Conservation (phyloP, 169 alveolate species). For the Ichthyophthirius multifiliis region DNA sequence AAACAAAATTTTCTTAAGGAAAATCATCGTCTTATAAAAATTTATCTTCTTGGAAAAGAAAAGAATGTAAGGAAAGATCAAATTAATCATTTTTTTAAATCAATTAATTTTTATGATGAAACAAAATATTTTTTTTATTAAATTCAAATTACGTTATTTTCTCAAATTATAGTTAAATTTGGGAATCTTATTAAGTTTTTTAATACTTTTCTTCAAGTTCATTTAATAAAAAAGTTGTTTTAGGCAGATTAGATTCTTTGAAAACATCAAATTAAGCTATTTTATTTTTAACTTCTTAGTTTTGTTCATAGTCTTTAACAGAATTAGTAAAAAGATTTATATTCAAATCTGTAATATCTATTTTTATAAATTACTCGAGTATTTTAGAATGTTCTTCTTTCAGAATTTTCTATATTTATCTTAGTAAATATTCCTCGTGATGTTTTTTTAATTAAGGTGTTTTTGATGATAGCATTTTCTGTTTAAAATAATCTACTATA, state of each 20-base stretch:
- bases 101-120: no score
- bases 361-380: background rate
- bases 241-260: background rate
- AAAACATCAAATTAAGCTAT: background rate
- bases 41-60: no score
- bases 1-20: no score
- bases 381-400: background rate
- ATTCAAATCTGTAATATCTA: background rate
- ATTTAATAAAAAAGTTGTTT: background rate
- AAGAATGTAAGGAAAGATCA: no score
- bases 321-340: background rate
- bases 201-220: slow-evolving; percentile 5
- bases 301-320: background rate
- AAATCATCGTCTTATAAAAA: no score
- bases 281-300: background rate
- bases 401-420: background rate
- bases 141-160: no score
- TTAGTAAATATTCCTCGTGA: background rate
- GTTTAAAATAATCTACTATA: background rate
- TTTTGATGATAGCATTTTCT: background rate
- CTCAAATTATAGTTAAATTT: no score
- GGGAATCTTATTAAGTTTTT: no score
- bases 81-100: no score
- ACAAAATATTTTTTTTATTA: no score
- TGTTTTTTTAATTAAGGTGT: background rate